Conservation (phyloP, 805 yeast genomes). For the Barnettozyma sp. region DNA sequence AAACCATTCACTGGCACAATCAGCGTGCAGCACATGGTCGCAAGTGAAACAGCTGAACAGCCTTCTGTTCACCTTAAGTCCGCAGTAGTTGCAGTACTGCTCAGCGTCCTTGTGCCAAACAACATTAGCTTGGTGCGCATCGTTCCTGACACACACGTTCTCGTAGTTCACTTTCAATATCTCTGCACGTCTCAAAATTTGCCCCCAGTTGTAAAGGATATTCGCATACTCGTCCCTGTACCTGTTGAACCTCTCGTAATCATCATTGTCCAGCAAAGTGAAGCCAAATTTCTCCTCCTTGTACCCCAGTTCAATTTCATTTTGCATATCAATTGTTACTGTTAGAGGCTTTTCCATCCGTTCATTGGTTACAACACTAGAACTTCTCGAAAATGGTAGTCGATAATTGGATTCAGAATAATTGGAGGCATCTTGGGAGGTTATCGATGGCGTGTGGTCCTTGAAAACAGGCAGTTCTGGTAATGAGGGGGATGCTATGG, state of each 20-base stretch:
- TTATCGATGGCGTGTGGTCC: conserved; percentile 14
- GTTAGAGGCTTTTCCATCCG: conserved; percentile 15
- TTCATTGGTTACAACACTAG: conserved; percentile 18
- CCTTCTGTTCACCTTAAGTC: conserved; percentile 49
- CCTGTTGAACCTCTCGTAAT: conserved; percentile 21
- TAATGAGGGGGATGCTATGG: not conserved
- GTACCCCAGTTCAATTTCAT: conserved; percentile 29
- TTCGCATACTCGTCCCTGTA: conserved; percentile 72
- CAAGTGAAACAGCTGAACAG: conserved; percentile 66
- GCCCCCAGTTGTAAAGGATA: conserved; percentile 74
- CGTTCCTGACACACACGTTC: conserved; percentile 9
- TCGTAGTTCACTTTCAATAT: conserved; percentile 62
- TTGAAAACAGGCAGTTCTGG: not conserved
- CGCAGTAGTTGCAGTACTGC: conserved; percentile 59
- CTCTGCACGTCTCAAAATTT: conserved; percentile 73
- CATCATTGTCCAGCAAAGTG: conserved; percentile 30
- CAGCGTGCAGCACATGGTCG: conserved; percentile 71
- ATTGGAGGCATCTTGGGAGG: conserved; percentile 13
- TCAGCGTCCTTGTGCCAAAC: conserved; percentile 25
- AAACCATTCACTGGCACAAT: conserved; percentile 85
- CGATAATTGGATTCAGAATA: conserved; percentile 21
- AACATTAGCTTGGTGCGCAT: conserved; percentile 27
- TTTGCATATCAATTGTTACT: conserved; percentile 42
- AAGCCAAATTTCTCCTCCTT: conserved; percentile 31
- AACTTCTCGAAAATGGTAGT: conserved; percentile 22